Evolutionary conservation across 345 rosid species (phyloP).

Genomic region (Eucalyptus coolabah): DNA sequence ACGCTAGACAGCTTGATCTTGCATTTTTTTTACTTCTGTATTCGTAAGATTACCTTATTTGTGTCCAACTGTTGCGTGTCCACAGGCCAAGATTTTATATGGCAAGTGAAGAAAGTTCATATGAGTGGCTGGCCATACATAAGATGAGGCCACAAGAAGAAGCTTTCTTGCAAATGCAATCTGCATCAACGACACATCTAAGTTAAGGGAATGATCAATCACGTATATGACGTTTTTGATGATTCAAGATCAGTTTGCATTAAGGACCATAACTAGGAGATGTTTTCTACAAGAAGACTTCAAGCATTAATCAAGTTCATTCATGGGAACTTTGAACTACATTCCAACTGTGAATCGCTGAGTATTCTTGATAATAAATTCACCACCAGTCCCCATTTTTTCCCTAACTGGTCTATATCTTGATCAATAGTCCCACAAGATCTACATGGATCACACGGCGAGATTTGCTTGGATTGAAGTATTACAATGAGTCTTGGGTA

Average conservation of each 20-base stretch:
- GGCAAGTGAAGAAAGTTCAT: neutral
- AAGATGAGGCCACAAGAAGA: neutral
- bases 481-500: neutral
- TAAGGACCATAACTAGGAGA: neutral
- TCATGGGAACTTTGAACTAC: neutral
- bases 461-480: neutral
- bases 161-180: neutral
- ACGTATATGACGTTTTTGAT: neutral
- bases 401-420: neutral
- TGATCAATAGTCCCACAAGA: neutral
- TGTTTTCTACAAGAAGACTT: neutral
- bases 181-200: neutral
- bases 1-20: neutral
- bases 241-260: neutral
- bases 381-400: neutral
- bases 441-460: neutral
- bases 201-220: neutral
- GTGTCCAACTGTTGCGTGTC: neutral
- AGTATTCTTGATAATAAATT: neutral
- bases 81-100: neutral
- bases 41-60: neutral
- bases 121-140: neutral
- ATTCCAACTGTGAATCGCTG: neutral
- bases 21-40: neutral
- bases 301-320: neutral